phyloP scores from a whole-genome alignment of 2,329 filamentous ascomycete species.

The Ophiocordyceps robertsii region DNA sequence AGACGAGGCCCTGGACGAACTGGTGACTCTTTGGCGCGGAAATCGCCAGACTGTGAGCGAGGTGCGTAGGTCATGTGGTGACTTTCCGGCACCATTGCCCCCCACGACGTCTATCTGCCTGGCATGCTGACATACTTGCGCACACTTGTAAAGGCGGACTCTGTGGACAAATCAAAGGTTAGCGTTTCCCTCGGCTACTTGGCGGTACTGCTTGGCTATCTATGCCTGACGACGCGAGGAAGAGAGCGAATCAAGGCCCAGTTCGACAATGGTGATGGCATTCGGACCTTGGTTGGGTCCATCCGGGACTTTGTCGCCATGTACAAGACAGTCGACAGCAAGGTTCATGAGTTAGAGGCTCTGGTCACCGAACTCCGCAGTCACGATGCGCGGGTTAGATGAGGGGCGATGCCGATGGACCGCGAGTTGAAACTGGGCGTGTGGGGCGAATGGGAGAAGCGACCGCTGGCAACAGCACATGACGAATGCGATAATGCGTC shows the following conservation, averaged over 20 bases:
- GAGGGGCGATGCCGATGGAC: too few species aligned
- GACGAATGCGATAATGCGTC: too few species aligned
- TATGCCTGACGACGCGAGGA: slow-evolving; percentile 46
- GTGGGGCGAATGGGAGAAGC: too few species aligned
- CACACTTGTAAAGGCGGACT: slow-evolving; percentile 40
- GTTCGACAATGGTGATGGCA: slow-evolving; percentile 25
- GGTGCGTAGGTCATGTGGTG: slow-evolving; percentile 34
- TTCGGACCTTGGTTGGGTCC: slow-evolving; percentile 33
- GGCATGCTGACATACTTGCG: not conserved
- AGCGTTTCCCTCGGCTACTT: slow-evolving; percentile 82
- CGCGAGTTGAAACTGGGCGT: too few species aligned
- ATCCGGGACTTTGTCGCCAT: slow-evolving; percentile 41
- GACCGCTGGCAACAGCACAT: too few species aligned
- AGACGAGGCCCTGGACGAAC: slow-evolving; percentile 34
- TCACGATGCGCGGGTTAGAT: too few species aligned
- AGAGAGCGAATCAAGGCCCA: slow-evolving; percentile 27
- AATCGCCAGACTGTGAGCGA: slow-evolving; percentile 52
- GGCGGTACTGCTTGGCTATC: slow-evolving; percentile 68
- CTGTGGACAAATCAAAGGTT: slow-evolving; percentile 59
- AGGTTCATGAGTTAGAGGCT: slow-evolving; percentile 23
- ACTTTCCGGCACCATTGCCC: not conserved
- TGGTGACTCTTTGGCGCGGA: slow-evolving; percentile 54
- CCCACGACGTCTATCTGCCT: not conserved
- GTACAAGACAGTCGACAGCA: slow-evolving; percentile 34
- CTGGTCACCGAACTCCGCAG: slow-evolving; percentile 22